Evolutionary conservation across 176 grass and related monocot genomes (phyloP).

Genomic region (Echinochloa phyllopogon): DNA sequence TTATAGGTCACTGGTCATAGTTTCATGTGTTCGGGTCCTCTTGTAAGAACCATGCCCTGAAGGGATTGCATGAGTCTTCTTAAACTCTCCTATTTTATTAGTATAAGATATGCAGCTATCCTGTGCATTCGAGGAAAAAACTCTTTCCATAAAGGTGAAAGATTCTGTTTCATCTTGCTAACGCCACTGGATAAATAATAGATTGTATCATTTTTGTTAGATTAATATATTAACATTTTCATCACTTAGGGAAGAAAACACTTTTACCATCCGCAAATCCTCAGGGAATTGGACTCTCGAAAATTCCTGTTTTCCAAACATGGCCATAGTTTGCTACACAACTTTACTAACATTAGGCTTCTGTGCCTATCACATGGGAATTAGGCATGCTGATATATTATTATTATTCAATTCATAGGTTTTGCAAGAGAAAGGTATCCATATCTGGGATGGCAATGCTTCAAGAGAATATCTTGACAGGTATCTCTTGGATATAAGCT

Average conservation of each 20-base stretch:
- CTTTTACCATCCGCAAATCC: neutral
- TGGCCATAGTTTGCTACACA: neutral
- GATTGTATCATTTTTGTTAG: neutral
- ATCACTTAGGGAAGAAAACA: neutral
- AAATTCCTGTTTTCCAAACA: neutral
- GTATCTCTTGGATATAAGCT: constrained; percentile 44
- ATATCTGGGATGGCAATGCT: constrained; percentile 95
- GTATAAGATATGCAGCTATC: too few species aligned
- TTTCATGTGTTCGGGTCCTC: too few species aligned
- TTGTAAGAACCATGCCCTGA: too few species aligned
- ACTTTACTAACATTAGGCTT: neutral
- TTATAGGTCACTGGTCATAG: too few species aligned
- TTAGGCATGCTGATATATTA: constrained; percentile 6
- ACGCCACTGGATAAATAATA: too few species aligned
- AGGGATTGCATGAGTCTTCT: too few species aligned
- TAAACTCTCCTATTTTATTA: too few species aligned
- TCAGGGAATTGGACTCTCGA: neutral
- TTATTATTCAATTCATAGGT: constrained; percentile 48
- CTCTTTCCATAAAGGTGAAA: too few species aligned
- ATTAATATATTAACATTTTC: neutral
- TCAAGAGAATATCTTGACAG: constrained; percentile 93
- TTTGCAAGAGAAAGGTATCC: constrained; percentile 82
- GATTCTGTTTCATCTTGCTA: too few species aligned
- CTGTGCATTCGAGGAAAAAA: too few species aligned
- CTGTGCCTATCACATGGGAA: neutral